phyloP scores from a whole-genome alignment of 1,139 yeast species.

The Suhomyces guaymorum region DNA sequence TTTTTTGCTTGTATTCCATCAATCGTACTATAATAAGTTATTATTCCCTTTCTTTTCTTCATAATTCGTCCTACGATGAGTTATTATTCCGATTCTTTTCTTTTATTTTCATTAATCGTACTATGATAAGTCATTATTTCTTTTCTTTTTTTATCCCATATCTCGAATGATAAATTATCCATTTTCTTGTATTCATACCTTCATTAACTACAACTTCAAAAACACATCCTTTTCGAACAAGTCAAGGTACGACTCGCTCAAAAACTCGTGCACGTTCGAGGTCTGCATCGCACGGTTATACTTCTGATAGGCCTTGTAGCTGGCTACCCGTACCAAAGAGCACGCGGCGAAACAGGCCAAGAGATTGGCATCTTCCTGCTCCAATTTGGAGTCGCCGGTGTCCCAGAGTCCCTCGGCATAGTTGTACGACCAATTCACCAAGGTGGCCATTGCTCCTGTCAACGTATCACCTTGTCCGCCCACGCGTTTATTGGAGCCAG shows the following conservation, averaged over 20 bases:
- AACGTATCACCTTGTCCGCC: constrained; percentile 92
- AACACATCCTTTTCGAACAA: constrained; percentile 38
- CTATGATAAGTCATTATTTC: too few species aligned
- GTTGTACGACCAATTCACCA: constrained; percentile 52
- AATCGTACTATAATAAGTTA: too few species aligned
- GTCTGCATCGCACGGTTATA: constrained; percentile 85
- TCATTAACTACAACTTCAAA: constrained; percentile 6
- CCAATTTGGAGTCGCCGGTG: constrained; percentile 24
- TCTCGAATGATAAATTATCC: too few species aligned
- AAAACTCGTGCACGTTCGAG: constrained; percentile 68
- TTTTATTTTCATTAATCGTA: too few species aligned
- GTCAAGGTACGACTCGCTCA: constrained; percentile 63
- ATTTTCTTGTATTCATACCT: too few species aligned
- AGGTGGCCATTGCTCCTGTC: constrained; percentile 69
- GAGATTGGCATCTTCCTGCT: constrained; percentile 44
- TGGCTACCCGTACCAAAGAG: constrained; percentile 64
- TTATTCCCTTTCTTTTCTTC: too few species aligned
- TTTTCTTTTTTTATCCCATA: too few species aligned
- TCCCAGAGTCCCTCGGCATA: constrained; percentile 62
- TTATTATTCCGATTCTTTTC: too few species aligned
- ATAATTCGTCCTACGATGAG: too few species aligned
- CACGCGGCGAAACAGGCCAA: constrained; percentile 79
- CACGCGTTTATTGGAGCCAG: constrained; percentile 71
- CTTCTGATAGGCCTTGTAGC: constrained; percentile 60
- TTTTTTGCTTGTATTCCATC: too few species aligned